A percentile compares a stretch with the other conserved stretches of the same genome.
Conservation (phyloP, 2,329 filamentous ascomycete species). For the Nemania serpens region DNA sequence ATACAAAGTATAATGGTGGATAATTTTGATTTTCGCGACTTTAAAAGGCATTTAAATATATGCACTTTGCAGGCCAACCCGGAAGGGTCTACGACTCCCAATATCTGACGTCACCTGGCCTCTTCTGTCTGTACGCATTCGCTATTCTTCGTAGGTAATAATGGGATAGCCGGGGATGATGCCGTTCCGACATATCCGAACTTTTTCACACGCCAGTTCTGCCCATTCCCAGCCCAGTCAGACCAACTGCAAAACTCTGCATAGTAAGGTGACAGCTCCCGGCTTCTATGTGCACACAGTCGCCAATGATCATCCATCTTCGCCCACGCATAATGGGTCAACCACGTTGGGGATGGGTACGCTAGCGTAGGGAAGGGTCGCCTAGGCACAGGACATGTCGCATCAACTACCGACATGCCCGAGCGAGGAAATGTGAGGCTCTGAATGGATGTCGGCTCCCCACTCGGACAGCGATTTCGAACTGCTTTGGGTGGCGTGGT, state of each 20-base stretch:
- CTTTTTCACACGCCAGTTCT: neutral
- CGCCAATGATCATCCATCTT: conserved; percentile 8
- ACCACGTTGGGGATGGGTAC: neutral
- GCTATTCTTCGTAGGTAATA: no score
- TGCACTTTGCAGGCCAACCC: no score
- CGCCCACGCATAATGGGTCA: conserved; percentile 12
- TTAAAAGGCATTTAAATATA: no score
- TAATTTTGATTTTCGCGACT: no score
- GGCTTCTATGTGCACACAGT: no score
- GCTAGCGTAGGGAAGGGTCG: no score
- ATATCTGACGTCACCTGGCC: no score
- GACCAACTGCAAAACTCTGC: conserved; percentile 1
- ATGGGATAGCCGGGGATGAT: neutral
- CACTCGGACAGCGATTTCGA: conserved; percentile 6
- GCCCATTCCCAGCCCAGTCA: neutral
- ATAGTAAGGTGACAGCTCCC: conserved; percentile 6
- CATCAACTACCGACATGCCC: conserved; percentile 25
- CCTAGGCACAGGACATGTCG: no score
- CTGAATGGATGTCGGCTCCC: conserved; percentile 17
- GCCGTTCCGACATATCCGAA: neutral
- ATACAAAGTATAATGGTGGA: no score
- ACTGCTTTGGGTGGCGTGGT: neutral
- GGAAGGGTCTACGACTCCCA: no score
- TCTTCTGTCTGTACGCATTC: no score
- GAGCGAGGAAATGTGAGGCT: conserved; percentile 17